Evolutionary conservation across 2,329 filamentous ascomycete genomes (phyloP), one percentile per base, ranked within the genome.

Genomic region (Claviceps sp.): DNA sequence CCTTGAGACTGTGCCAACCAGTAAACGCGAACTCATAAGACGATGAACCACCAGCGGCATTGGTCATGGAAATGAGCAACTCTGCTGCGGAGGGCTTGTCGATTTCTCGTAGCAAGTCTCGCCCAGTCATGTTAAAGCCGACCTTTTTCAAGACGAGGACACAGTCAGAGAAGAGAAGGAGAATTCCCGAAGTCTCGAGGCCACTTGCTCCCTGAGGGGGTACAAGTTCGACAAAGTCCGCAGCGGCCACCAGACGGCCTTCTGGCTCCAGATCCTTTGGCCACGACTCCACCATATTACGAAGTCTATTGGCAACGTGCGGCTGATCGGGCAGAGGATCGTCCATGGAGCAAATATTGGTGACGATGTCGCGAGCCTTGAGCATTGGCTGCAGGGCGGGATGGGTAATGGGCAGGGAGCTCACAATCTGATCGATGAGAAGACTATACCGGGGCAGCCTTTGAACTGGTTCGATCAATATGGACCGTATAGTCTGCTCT

Each of bases 391-490:
- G 84, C 50, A 95, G 75, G 0, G 90, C 90, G 2, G 89, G 87
- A 64, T 97, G 90, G 8, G 86, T 82, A 49, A 90, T 80, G 4
- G 91, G 90, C 18, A 97, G 77, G 55, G 86, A 89, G 58, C 84
- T 82, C 47, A 93, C 80, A 62, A 98, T 96, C 62, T 94, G 90
- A 70, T 98, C 93, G 60, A 98, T 97, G 63, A 97, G 85, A 38
- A 98, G 74, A 62, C 89, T 96, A 70, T 98, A 98, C 26, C 93
- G 84, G 26, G 93, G 93, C 50, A 98, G 76, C 50, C 93, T 79
- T 67, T 98, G 93, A 0, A 98, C 90, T 2, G 93, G 93, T 67
- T 98, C 93, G 65, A 98, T 98, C 51, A 98, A 77, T 56, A 93
- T 79, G 3, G 93, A 97, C 48, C 88, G 89, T 51, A 97, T 78